A percentile compares a stretch with the other conserved stretches of the same genome.
These are phyloP conservation scores for Tillandsia leiboldiana DNA, from an alignment of 176 grass and related monocot genomes.

Conservation along the genomic window DNA sequence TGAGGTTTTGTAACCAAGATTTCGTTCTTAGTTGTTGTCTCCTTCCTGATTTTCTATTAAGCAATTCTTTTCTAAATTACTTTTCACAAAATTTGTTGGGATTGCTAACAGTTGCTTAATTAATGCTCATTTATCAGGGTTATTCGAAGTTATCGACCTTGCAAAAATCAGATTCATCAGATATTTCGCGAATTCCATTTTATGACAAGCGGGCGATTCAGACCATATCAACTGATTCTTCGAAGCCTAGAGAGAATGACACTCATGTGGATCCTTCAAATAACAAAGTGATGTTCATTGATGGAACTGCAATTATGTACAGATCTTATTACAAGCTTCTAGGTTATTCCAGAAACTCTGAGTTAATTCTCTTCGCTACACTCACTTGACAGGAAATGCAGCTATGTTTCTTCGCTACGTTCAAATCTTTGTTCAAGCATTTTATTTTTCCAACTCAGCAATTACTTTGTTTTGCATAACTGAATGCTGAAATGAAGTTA, in stretches of 20 bases:
- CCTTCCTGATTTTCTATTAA: no score
- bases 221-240: constrained; percentile 16
- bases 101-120: background rate
- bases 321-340: constrained; percentile 98
- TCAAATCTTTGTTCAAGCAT: no score
- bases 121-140: constrained; percentile 16
- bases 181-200: constrained; percentile 27
- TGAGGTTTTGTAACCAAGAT: no score
- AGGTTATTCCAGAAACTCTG: constrained; percentile 24
- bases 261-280: constrained; percentile 34
- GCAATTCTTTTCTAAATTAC: no score
- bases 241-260: constrained; percentile 9
- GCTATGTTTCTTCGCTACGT: no score
- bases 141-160: constrained; percentile 30
- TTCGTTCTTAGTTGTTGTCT: no score
- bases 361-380: background rate
- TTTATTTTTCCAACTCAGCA: no score
- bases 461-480: no score
- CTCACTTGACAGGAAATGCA: constrained; percentile 1
- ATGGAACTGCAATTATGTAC: constrained; percentile 88
- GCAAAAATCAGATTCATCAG: constrained; percentile 20
- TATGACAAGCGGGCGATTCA: constrained; percentile 28
- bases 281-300: constrained; percentile 81
- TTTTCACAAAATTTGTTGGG: background rate
- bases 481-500: no score